These are phyloP conservation scores for Solanum chacoense DNA, from an alignment of 305 asterid genomes.

Conservation along the genomic window DNA sequence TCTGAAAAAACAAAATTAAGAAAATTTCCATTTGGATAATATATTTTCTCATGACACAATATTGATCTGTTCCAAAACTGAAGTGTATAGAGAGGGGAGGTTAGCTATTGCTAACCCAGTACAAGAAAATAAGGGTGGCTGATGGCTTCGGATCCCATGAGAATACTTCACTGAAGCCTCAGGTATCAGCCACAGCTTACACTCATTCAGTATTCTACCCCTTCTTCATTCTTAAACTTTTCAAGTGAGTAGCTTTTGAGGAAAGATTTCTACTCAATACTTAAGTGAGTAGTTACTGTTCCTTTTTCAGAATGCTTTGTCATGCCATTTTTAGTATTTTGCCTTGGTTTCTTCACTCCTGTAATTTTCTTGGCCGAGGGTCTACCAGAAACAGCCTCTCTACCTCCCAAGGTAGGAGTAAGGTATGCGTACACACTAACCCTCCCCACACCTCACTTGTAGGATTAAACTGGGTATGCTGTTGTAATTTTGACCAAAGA, in stretches of 20 bases:
- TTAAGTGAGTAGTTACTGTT: not conserved
- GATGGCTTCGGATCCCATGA: not conserved
- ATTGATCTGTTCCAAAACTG: not conserved
- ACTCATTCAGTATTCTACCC: slow-evolving; percentile 2
- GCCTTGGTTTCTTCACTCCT: not conserved
- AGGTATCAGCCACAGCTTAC: not conserved
- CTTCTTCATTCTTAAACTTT: slow-evolving; percentile 5
- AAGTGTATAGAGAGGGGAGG: not conserved
- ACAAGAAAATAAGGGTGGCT: not conserved
- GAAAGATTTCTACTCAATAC: not conserved
- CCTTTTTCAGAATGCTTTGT: not conserved
- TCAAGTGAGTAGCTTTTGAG: not conserved
- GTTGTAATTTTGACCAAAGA: not conserved
- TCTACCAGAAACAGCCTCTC: not conserved
- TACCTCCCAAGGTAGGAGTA: not conserved
- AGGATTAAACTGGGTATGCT: not conserved
- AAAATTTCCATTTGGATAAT: not conserved
- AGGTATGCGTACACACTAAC: not conserved
- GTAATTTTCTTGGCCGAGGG: not conserved
- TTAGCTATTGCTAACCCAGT: not conserved
- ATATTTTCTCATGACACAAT: not conserved
- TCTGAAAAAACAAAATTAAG: not conserved
- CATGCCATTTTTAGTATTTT: not conserved
- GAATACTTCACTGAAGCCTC: not conserved
- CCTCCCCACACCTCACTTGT: not conserved